These are phyloP conservation scores for Neurospora intermedia DNA, from an alignment of 495 filamentous ascomycete species.

Conservation along the genomic window DNA sequence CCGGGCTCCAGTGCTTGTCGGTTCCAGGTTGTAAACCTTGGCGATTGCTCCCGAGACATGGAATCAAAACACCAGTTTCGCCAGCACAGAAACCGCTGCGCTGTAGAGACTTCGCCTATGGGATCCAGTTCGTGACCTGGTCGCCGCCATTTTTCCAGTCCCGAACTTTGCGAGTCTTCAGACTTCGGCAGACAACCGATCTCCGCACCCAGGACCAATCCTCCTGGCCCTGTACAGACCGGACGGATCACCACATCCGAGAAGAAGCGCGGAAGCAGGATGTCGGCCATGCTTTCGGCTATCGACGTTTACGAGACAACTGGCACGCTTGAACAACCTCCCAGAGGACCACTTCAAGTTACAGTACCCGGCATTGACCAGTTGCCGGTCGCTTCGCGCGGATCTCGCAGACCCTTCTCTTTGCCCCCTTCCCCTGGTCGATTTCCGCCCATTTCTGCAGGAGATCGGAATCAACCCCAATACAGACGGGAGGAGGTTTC, in stretches of 20 bases:
- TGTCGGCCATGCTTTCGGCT: background rate
- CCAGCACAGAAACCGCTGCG: background rate
- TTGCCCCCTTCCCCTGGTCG: background rate
- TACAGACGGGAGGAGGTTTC: background rate
- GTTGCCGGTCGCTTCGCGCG: background rate
- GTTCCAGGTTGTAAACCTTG: background rate
- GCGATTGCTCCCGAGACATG: background rate
- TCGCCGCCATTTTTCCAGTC: background rate
- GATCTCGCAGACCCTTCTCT: background rate
- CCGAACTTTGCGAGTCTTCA: background rate
- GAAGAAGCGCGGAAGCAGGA: background rate
- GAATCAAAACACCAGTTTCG: background rate
- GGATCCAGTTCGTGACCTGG: background rate
- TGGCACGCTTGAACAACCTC: background rate
- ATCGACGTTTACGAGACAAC: background rate
- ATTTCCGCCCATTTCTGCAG: background rate
- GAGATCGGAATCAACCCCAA: background rate
- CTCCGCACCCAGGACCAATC: background rate
- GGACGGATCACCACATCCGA: background rate
- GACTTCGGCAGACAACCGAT: background rate
- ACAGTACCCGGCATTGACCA: background rate
- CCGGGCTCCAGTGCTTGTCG: background rate
- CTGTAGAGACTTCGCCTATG: background rate
- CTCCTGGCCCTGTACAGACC: background rate
- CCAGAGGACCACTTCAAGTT: background rate